Base-by-base conservation (phyloP, 2,329 filamentous ascomycete species). In the Botrytis medusae region DNA sequence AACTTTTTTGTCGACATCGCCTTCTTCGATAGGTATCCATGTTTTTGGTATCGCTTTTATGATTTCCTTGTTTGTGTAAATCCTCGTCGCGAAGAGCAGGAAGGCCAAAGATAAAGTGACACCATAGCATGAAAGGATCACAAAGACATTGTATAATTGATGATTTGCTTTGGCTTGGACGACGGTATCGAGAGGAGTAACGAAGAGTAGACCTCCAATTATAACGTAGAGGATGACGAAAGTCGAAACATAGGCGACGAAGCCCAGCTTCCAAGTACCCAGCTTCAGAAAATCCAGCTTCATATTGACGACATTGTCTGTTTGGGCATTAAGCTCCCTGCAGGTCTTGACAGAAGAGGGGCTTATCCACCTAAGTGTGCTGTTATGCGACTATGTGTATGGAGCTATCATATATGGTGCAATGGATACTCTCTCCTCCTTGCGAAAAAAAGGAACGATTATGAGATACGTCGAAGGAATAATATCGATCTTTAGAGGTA, bases 21-120 rank as follows among this genome's bases (percentile, higher is more conserved):
- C 92, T 81, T 93, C 93, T 78, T 96, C 93, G 75, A 97, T 87
- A 0, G 95, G 95, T 25, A 97, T 88, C 88, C 93, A 97, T 71
- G 89, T 85, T 82, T 95, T 96, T 1, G 96, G 96, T 74, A 99
- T 97, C 6, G 89, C 91, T 29, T 91, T 89, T 14, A 98, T 87
- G 14, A 93, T 90, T 63, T 88, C 92, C 75, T 93, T 90, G 79
- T 93, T 97, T 71, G 95, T 93, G 83, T 95, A 98, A 32, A 98
- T 88, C n/a, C 96, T 88, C 71, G 90, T 89, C 72, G 91, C 88
- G 82, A 97, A 98, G 79, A 98, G 89, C 78, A 97, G 89, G 62
- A 89, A 82, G 61, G 93, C 88, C 71, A 94, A 83, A 63, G 93
- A 75, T 63, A 92, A 85, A 22, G 93, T 94, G 65, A 94, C 84